phyloP scores from a whole-genome alignment of 768 basidiomycete species.

The Leccinellum albellum region DNA sequence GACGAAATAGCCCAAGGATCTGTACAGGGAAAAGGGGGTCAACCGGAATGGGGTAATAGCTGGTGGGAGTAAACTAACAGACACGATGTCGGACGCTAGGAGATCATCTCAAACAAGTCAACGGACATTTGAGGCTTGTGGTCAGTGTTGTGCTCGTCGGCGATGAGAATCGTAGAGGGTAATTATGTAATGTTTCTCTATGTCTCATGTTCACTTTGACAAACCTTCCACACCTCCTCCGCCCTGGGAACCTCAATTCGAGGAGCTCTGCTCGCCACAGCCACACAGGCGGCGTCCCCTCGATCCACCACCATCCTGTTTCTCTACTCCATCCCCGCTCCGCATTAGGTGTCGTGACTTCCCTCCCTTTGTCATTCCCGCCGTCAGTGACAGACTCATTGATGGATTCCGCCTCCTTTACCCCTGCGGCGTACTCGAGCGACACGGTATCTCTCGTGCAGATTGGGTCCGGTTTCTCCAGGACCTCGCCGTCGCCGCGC shows the following conservation, averaged over 20 bases:
- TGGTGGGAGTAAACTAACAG: too few relatives aligned
- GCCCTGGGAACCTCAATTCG: slow-evolving; percentile 27
- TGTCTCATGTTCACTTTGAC: neutral
- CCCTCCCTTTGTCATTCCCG: slow-evolving; percentile 25
- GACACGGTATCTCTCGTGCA: slow-evolving; percentile 24
- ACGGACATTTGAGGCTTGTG: too few relatives aligned
- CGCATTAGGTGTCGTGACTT: slow-evolving; percentile 27
- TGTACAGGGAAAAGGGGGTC: too few relatives aligned
- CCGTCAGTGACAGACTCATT: slow-evolving; percentile 18
- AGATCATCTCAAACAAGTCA: too few relatives aligned
- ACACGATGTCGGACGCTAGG: too few relatives aligned
- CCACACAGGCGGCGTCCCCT: slow-evolving; percentile 18
- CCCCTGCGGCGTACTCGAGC: slow-evolving; percentile 22
- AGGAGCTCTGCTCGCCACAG: slow-evolving; percentile 13
- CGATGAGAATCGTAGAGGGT: neutral
- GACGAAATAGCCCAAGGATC: too few relatives aligned
- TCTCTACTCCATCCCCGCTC: slow-evolving; percentile 25
- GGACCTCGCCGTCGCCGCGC: slow-evolving; percentile 27
- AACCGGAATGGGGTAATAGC: too few relatives aligned
- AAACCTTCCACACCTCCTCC: slow-evolving; percentile 13
- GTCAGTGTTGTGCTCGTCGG: too few relatives aligned
- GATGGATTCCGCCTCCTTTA: slow-evolving; percentile 28
- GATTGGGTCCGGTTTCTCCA: slow-evolving; percentile 32
- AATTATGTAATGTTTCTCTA: neutral
- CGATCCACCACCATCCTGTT: slow-evolving; percentile 30